These are phyloP conservation scores for Picochlorum costavermella DNA, from an alignment of 139 green algal genomes.

Conservation along the genomic window DNA sequence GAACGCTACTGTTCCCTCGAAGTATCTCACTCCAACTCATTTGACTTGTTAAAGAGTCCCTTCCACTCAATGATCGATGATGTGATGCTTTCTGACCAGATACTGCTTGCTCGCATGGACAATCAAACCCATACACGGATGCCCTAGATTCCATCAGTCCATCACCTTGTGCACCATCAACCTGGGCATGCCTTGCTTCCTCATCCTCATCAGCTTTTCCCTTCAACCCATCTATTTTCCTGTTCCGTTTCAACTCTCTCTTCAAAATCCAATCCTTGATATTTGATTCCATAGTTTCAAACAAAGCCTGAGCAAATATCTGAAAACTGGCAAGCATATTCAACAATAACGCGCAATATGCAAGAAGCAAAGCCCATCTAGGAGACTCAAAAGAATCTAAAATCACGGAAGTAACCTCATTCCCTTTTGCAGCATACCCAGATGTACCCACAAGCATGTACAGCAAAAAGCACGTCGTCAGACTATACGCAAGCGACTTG, in stretches of 20 bases:
- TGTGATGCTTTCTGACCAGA: neutral
- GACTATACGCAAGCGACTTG: slow-evolving; percentile 7
- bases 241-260: neutral
- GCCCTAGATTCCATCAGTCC: neutral
- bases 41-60: neutral
- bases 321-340: slow-evolving; percentile 34
- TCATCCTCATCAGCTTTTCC: neutral
- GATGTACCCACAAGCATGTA: slow-evolving; percentile 26
- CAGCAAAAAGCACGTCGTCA: slow-evolving; percentile 22
- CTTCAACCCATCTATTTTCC: neutral
- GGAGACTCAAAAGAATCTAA: slow-evolving; percentile 19
- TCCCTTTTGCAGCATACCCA: slow-evolving; percentile 27
- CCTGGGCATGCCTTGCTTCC: no score
- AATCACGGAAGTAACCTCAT: slow-evolving; percentile 24
- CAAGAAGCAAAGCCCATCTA: slow-evolving; percentile 17
- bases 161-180: neutral
- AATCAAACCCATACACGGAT: neutral
- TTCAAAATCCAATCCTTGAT: neutral
- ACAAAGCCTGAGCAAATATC: slow-evolving; percentile 30
- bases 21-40: neutral
- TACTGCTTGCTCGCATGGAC: neutral
- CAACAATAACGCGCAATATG: slow-evolving; percentile 27
- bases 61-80: neutral
- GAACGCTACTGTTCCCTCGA: neutral
- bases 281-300: slow-evolving; percentile 10